Evolutionary conservation across 371 early-diverging fungal species (phyloP), one percentile per base, ranked within the genome.

Genomic region (Umbelopsis sp.): DNA sequence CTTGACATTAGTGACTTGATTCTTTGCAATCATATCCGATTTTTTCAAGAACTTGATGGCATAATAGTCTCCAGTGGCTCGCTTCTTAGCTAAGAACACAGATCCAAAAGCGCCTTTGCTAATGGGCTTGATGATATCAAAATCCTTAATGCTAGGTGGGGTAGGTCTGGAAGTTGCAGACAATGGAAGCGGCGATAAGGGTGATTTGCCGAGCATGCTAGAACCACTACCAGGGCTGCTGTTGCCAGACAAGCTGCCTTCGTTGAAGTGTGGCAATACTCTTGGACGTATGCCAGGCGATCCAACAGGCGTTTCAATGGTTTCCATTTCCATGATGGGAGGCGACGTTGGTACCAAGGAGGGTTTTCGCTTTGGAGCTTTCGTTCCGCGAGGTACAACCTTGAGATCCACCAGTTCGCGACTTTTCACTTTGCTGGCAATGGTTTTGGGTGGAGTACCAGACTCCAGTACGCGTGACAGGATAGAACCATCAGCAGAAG

Each of bases 51-150:
- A 94, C 67, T 96, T 96, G 82, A 96, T 94, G 0, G 96, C 96
- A 79, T 82, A 94, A 64, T 93, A 93, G 63, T 94, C 94, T 2
- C 94, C 94, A 0, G 96, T 95, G 0, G 90, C 77, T 41, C 89
- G 80, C 72, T 94, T 94, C 69, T 93, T 93, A 3, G 96, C 93
- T 24, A 96, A 75, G 67, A 90, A 95, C 0, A 96, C 96, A 6
- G 92, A 91, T 0, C 96, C 96, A 84, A 93, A 96, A 0, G 96
- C 96, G 5, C 96, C 96, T 74, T 93, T 93, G 65, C 92, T 91
- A 51, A 96, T 96, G 0, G 96, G 94, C 71, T 96, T 96, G 74
- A 96, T 91, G 63, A 96, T 91, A 63, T 94, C 94, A 77, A 91
- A 96, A 73, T 96, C 95, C 74, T 93, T 93, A 77, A 95, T 94